These are phyloP conservation scores for Penicillium atrosanguineum DNA, from an alignment of 495 filamentous ascomycete genomes.

Conservation along the genomic window DNA sequence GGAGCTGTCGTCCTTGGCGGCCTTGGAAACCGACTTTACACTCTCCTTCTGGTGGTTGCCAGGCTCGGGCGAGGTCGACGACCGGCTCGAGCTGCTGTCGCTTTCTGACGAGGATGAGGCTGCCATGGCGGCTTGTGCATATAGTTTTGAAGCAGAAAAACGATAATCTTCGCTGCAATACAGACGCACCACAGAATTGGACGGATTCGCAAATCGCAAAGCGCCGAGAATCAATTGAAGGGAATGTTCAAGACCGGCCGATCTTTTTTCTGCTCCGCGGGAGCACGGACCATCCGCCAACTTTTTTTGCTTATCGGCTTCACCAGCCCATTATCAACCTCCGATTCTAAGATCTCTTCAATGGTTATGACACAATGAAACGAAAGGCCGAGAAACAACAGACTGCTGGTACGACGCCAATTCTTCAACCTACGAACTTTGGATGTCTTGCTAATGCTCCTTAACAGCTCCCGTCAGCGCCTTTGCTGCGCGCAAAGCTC, in stretches of 20 bases:
- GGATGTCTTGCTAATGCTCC: neutral
- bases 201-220: constrained; percentile 1
- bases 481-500: constrained; percentile 47
- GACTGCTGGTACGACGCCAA: constrained; percentile 27
- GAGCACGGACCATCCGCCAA: constrained; percentile 43
- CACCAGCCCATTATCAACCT: constrained; percentile 21
- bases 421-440: neutral
- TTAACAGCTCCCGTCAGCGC: constrained; percentile 32
- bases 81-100: constrained; percentile 33
- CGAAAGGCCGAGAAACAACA: constrained; percentile 46
- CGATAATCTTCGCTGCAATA: neutral
- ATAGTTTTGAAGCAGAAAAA: neutral
- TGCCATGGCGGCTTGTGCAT: constrained; percentile 28
- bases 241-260: constrained; percentile 19
- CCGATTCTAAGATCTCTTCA: neutral
- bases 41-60: constrained; percentile 23
- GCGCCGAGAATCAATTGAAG: constrained; percentile 10
- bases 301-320: constrained; percentile 35
- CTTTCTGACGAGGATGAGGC: constrained; percentile 22
- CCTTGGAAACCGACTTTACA: constrained; percentile 31
- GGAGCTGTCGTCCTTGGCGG: constrained; percentile 23
- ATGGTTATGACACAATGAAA: constrained; percentile 30
- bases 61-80: constrained; percentile 28
- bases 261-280: constrained; percentile 45
- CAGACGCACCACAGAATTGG: neutral